A percentile compares a stretch with the other conserved stretches of the same genome.
Evolutionary conservation across 116 monocot species (phyloP).

Genomic region (Trichopus zeylanicus): DNA sequence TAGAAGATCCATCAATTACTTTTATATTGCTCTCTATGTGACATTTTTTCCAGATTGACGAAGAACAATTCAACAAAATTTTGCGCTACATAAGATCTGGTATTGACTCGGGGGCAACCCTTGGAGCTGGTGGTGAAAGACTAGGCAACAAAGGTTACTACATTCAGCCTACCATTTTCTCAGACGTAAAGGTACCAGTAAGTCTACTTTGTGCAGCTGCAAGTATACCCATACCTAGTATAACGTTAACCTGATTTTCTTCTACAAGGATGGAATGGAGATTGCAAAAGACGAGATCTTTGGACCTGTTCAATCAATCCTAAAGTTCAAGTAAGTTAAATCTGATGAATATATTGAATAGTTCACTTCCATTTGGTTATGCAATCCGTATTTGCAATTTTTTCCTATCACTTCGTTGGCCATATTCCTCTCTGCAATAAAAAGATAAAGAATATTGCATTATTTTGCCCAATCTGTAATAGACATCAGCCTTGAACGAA

Average conservation of each 20-base stretch:
- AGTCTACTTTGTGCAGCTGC: neutral
- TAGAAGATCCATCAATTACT: neutral
- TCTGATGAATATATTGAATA: neutral
- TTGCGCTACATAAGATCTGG: conserved; percentile 17
- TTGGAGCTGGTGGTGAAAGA: conserved; percentile 10
- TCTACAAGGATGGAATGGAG: conserved; percentile 5
- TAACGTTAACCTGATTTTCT: neutral
- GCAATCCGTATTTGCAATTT: too few relatives aligned
- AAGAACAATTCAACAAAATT: conserved; percentile 16
- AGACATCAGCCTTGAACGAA: too few relatives aligned
- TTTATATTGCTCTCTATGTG: neutral
- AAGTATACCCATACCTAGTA: neutral
- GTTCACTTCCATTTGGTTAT: too few relatives aligned
- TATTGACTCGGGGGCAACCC: conserved; percentile 9
- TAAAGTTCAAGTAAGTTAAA: conserved; percentile 12
- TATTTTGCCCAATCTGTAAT: too few relatives aligned
- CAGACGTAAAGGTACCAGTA: conserved; percentile 12
- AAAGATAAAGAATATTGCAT: too few relatives aligned
- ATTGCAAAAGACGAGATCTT: conserved; percentile 15
- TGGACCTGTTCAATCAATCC: conserved; percentile 12
- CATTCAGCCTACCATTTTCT: conserved; percentile 21
- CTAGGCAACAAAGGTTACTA: conserved; percentile 14
- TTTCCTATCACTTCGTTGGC: too few relatives aligned
- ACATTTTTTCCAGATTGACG: conserved; percentile 10
- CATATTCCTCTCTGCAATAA: too few relatives aligned